phyloP scores from a whole-genome alignment of 1,139 yeast species.

The Candida albicans region DNA sequence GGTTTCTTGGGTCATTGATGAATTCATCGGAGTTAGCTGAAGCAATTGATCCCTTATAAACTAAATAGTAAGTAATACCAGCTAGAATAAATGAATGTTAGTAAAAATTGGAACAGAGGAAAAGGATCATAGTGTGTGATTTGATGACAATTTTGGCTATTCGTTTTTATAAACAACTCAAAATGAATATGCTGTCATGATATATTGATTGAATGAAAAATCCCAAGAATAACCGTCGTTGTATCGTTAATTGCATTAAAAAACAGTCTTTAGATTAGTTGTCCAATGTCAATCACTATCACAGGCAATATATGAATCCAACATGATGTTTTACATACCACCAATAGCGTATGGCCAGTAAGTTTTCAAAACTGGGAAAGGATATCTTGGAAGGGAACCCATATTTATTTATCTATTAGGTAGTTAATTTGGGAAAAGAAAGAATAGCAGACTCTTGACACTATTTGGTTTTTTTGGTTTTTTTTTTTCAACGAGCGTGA shows the following conservation, averaged over 20 bases:
- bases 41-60: conserved; percentile 44
- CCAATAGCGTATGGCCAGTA: conserved; percentile 54
- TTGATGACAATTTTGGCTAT: too few species aligned
- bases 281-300: background rate
- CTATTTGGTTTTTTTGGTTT: background rate
- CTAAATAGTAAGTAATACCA: conserved; percentile 42
- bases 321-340: conserved; percentile 39
- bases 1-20: conserved; percentile 57
- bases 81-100: conserved; percentile 32
- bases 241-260: too few species aligned
- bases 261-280: background rate
- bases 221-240: too few species aligned
- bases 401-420: conserved; percentile 7
- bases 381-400: conserved; percentile 29
- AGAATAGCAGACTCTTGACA: background rate
- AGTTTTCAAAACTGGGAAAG: conserved; percentile 48
- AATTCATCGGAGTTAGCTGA: conserved; percentile 50
- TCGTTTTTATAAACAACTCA: too few species aligned
- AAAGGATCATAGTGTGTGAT: background rate
- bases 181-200: too few species aligned
- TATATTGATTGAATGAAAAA: too few species aligned
- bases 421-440: background rate
- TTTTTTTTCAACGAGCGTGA: conserved; percentile 5
- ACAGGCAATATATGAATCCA: background rate
- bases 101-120: conserved; percentile 11